A percentile compares a stretch with the other conserved stretches of the same genome.
phyloP scores from a whole-genome alignment of 768 basidiomycete genomes.

The Boletus reticulatus region DNA sequence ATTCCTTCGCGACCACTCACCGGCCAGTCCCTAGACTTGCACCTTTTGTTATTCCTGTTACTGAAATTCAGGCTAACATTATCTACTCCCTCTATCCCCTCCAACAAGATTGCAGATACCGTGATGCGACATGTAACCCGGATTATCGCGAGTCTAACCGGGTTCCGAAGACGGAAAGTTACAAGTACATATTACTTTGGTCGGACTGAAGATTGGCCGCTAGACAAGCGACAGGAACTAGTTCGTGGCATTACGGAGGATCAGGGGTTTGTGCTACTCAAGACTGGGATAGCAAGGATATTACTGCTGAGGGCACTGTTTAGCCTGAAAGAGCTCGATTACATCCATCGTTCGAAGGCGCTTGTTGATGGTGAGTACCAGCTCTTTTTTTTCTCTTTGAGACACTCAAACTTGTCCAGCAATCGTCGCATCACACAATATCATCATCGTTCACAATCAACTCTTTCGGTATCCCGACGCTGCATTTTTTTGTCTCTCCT shows the following conservation, averaged over 20 bases:
- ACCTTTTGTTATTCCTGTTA: slow-evolving; percentile 74
- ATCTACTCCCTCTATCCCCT: slow-evolving; percentile 83
- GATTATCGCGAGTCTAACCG: slow-evolving; percentile 74
- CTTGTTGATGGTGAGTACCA: slow-evolving; percentile 66
- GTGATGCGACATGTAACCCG: slow-evolving; percentile 76
- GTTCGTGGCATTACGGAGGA: slow-evolving; percentile 77
- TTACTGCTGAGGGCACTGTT: slow-evolving; percentile 77
- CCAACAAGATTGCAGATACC: slow-evolving; percentile 62
- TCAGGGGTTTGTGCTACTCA: slow-evolving; percentile 78
- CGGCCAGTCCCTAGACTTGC: slow-evolving; percentile 46
- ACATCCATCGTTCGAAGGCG: slow-evolving; percentile 63
- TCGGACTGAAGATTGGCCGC: slow-evolving; percentile 71
- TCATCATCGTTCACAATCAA: slow-evolving; percentile 80
- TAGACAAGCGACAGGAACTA: slow-evolving; percentile 62
- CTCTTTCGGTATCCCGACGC: slow-evolving; percentile 84
- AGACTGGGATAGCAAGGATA: slow-evolving; percentile 79
- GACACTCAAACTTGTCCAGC: slow-evolving; percentile 42
- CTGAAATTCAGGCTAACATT: slow-evolving; percentile 86
- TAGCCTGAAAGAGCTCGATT: slow-evolving; percentile 69
- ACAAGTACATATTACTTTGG: slow-evolving; percentile 72
- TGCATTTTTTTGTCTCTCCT: slow-evolving; percentile 82
- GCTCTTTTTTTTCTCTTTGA: not conserved
- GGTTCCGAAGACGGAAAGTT: slow-evolving; percentile 68
- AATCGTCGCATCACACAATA: slow-evolving; percentile 84
- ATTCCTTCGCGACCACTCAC: slow-evolving; percentile 47